These are phyloP conservation scores for Colletotrichum sp. DNA, from an alignment of 2,329 filamentous ascomycete genomes.

Conservation along the genomic window DNA sequence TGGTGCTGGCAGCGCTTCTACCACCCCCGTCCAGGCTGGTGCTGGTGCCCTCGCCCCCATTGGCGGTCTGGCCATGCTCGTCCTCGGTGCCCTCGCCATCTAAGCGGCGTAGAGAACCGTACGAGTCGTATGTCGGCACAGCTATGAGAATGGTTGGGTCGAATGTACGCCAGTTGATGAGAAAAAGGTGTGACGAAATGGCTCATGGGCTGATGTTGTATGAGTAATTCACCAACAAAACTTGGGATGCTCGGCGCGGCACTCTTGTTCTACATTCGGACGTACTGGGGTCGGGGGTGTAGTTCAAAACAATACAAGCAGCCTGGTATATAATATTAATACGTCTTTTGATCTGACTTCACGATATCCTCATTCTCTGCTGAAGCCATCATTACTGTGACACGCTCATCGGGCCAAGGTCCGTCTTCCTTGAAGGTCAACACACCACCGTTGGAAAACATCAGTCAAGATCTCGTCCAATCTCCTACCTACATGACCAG, in stretches of 20 bases:
- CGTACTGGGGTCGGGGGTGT: neutral
- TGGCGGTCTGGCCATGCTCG: slow-evolving; percentile 19
- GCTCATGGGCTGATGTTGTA: neutral
- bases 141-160: neutral
- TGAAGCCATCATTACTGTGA: neutral
- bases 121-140: neutral
- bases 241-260: neutral
- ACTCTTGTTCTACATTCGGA: neutral
- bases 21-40: slow-evolving; percentile 8
- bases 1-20: slow-evolving; percentile 11
- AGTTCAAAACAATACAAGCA: neutral
- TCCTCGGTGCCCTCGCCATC: slow-evolving; percentile 19
- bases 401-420: neutral
- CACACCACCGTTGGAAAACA: neutral
- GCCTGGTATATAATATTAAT: slow-evolving; percentile 2
- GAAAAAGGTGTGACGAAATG: neutral
- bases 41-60: slow-evolving; percentile 15
- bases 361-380: neutral
- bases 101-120: neutral
- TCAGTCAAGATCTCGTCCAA: neutral
- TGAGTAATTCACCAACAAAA: neutral
- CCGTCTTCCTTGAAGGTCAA: neutral
- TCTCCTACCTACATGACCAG: neutral
- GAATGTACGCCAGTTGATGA: neutral
- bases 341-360: neutral